Conservation (phyloP, 2,329 filamentous ascomycete species). For the Diaporthe sp. region DNA sequence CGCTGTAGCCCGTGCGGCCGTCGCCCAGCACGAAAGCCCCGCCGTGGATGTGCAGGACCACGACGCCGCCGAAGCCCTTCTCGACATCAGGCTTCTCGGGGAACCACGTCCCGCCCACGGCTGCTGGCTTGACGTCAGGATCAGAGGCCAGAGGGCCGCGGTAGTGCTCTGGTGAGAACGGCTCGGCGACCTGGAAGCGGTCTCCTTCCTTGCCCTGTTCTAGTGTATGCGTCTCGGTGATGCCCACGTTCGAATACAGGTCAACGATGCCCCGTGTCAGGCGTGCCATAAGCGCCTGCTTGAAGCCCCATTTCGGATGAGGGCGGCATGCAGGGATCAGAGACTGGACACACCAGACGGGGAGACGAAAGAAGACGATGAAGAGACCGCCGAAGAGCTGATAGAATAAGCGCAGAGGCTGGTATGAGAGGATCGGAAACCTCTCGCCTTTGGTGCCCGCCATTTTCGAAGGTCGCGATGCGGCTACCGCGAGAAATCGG, state of each 20-base stretch:
- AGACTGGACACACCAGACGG: constrained; percentile 2
- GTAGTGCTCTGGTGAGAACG: background rate
- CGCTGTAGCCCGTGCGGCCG: background rate
- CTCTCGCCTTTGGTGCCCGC: background rate
- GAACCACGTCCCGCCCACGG: constrained; percentile 16
- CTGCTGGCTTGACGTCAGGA: background rate
- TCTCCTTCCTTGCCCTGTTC: constrained; percentile 4
- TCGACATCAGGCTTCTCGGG: constrained; percentile 4
- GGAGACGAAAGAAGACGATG: background rate
- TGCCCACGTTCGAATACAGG: background rate
- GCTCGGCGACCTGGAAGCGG: constrained; percentile 21
- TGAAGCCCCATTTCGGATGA: constrained; percentile 21
- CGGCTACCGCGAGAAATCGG: background rate
- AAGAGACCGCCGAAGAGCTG: background rate
- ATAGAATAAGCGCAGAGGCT: background rate
- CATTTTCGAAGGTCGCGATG: background rate
- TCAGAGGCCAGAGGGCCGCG: background rate
- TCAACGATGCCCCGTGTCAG: background rate
- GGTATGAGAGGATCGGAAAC: background rate
- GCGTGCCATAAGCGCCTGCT: constrained; percentile 13
- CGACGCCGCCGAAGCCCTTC: background rate
- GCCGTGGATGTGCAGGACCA: constrained; percentile 20
- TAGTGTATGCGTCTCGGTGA: constrained; percentile 3
- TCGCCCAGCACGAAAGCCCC: constrained; percentile 29
- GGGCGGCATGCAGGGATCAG: constrained; percentile 12